phyloP scores from a whole-genome alignment of 768 basidiomycete genomes.

The Boletus reticulatus region DNA sequence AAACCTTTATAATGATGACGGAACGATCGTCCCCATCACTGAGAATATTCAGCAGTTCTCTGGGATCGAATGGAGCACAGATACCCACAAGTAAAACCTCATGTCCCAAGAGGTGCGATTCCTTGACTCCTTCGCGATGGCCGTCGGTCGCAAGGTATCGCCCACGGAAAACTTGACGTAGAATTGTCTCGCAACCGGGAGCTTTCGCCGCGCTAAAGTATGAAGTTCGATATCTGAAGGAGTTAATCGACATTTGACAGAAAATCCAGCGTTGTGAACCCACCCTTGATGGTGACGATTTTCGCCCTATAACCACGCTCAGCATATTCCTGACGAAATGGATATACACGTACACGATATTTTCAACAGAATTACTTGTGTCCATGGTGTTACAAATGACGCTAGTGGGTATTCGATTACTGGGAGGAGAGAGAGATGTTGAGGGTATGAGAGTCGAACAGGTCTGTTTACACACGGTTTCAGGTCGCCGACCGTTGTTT shows the following conservation, averaged over 20 bases:
- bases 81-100: not conserved
- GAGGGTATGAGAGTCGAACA: no score
- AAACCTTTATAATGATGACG: not conserved
- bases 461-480: no score
- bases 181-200: not conserved
- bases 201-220: not conserved
- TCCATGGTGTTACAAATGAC: not conserved
- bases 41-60: not conserved
- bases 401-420: not conserved
- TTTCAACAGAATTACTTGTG: no score
- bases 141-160: not conserved
- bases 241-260: no score
- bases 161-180: not conserved
- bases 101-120: not conserved
- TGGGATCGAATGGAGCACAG: not conserved
- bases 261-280: no score
- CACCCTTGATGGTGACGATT: not conserved
- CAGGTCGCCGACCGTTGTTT: no score
- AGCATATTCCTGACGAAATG: not conserved
- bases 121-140: not conserved
- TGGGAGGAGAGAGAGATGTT: no score
- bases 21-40: not conserved
- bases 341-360: not conserved
- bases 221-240: slow-evolving; percentile 1
- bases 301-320: not conserved